A percentile compares a stretch with the other conserved stretches of the same genome.
Evolutionary conservation across 176 grass and related monocot species (phyloP).

Genomic region (Poa annua): DNA sequence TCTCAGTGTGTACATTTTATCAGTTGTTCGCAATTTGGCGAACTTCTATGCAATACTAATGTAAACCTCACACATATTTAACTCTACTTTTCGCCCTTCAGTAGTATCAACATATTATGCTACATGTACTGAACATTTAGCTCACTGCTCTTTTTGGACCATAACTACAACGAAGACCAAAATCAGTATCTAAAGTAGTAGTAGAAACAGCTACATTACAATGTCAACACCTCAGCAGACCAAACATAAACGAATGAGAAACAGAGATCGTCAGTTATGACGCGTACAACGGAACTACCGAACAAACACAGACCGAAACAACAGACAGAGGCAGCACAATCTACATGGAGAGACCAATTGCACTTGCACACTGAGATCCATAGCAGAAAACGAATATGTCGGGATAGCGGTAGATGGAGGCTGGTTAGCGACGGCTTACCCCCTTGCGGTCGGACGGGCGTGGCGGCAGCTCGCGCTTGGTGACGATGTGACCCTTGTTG

Average conservation of each 20-base stretch:
- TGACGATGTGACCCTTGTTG: constrained; percentile 71
- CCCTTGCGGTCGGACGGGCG: constrained; percentile 68
- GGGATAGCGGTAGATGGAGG: not conserved
- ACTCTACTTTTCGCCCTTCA: not conserved
- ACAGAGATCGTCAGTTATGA: not conserved
- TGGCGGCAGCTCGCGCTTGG: constrained; percentile 60
- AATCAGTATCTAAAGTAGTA: not conserved
- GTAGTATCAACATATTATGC: not conserved
- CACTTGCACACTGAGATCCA: not conserved
- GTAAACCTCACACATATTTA: not conserved
- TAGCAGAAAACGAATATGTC: not conserved
- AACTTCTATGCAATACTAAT: not conserved
- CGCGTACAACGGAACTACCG: not conserved
- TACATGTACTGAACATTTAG: not conserved
- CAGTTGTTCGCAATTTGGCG: not conserved
- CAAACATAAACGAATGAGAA: not conserved
- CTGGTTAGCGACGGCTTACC: constrained; percentile 24
- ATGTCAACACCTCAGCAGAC: not conserved
- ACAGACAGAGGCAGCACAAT: not conserved
- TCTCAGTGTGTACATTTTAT: not conserved
- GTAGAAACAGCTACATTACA: not conserved
- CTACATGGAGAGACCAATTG: not conserved
- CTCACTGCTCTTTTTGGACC: not conserved
- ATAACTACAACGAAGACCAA: not conserved
- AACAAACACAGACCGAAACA: not conserved